phyloP scores from a whole-genome alignment of 2,329 filamentous ascomycete genomes.

The Dactylellina leptospora region DNA sequence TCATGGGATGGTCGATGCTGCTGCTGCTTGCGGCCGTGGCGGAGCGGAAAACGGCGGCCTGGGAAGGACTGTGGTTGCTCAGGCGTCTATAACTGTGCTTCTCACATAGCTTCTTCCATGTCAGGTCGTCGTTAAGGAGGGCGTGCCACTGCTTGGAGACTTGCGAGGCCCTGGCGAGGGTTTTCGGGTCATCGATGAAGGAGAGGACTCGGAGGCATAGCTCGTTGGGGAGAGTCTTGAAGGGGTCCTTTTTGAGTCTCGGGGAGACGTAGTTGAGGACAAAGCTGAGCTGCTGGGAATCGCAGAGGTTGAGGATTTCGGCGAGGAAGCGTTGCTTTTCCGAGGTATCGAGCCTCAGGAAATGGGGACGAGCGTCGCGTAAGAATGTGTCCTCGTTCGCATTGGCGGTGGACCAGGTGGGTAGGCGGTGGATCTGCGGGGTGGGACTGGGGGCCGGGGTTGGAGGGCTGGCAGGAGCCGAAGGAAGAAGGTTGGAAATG shows the following conservation, averaged over 20 bases:
- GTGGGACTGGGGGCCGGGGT: conserved; percentile 58
- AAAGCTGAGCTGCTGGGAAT: conserved; percentile 92
- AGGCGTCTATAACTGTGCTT: conserved; percentile 82
- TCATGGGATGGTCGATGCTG: conserved; percentile 39
- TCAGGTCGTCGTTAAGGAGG: conserved; percentile 92
- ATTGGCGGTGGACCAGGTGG: conserved; percentile 57
- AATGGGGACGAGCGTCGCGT: conserved; percentile 57
- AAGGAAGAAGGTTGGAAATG: conserved; percentile 57
- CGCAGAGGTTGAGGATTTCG: conserved; percentile 90
- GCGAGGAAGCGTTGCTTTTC: conserved; percentile 66
- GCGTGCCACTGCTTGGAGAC: conserved; percentile 96
- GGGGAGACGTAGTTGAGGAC: conserved; percentile 96
- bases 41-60: conserved; percentile 48
- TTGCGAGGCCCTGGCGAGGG: conserved; percentile 89
- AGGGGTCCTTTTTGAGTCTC: conserved; percentile 93
- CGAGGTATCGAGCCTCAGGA: conserved; percentile 57
- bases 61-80: conserved; percentile 53
- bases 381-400: conserved; percentile 58
- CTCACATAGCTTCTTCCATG: conserved; percentile 96
- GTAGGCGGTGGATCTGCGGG: conserved; percentile 57
- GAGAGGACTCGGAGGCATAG: conserved; percentile 90
- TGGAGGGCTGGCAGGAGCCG: conserved; percentile 57
- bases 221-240: conserved; percentile 89
- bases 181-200: conserved; percentile 96
- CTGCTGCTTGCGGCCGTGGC: neutral